Evolutionary conservation across 2,329 filamentous ascomycete species (phyloP), one percentile per base, ranked within the genome.

Genomic region (Paecilomyces sp.): DNA sequence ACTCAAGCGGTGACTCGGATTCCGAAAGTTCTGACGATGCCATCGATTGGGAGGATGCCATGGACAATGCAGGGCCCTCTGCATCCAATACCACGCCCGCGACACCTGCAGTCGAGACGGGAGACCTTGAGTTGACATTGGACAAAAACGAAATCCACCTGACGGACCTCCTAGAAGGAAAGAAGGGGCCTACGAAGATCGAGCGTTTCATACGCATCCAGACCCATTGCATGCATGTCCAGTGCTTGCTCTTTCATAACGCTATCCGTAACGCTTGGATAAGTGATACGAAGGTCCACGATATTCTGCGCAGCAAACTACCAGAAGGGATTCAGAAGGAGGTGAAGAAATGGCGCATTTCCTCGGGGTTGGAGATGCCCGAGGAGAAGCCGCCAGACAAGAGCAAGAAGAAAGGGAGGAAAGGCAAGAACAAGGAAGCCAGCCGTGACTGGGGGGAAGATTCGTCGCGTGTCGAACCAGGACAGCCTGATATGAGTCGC

Each of bases 231-330:
- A 82, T 96, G 65, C 94, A 99, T 74, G 92, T 97, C 1, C 87
- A 95, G 71, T 85, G 87, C 57, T 79, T 99, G 15, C 82, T 99
- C 61, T 97, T 89, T 82, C 92, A 97, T 71, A 97, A 97, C 70
- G 85, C 90, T 0, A 75, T 94, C 13, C 85, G 90, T 51, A 97
- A 97, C 71, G 81, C 85, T 0, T 97, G 93, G 88, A 77, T 92
- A 22, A 90, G 90, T 65, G 90, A 97, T 67, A 73, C 82, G 3
- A 84, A 89, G 62, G 81, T 95, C 0, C 90, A 94, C 62, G 85
- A 86, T 11, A 88, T 87, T 15, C 80, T 97, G 70, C 80, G 94
- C 3, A 85, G 86, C n/a, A 87, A 91, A 60, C 68, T 96, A 6
- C 83, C 89, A 0, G 80, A 84, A 0, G 83, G 83, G 5, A 78